Evolutionary conservation across 331 rosid genomes (phyloP), one percentile per base, ranked within the genome.

Genomic region (Rhamnella rubrinervis): DNA sequence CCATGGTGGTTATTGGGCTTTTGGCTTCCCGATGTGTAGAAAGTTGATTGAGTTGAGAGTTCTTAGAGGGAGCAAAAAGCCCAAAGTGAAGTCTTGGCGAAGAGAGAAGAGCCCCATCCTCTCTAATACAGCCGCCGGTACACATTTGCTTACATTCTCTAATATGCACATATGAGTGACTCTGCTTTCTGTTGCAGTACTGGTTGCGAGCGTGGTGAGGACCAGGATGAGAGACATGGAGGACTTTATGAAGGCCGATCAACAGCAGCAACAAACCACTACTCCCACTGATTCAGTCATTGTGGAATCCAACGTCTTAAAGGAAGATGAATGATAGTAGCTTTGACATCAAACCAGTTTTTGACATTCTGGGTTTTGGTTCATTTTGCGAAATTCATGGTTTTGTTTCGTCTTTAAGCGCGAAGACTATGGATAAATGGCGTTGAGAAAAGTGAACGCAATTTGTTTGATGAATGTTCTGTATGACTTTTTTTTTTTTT

Each of bases 61-160:
- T 7, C 0, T 4, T 10, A 58, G 17, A 17, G 40, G 18, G 16
- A 47, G 6, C 44, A 25, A 18, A 64, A 65, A 18, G 12, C 31
- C 10, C n/a, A 71, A 0, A 4, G 14, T 9, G 49, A 63, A 13
- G 4, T 14, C 11, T 10, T 39, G 28, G 96, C 71, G 35, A 60
- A 82, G 83, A 77, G 93, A 88, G 77, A 90, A 78, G 82, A 90
- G 86, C 74, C 90, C 96, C 6, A 88, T 92, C 77, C 90, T 92
- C 25, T 92, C n/a, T n/a, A n/a, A n/a, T 81, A 92, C 98, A 17
- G 98, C 98, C 50, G 96, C 95, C 39, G 71, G 90, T 86, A 84
- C 52, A 31, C 17, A 26, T 25, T 66, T 23, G 26, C 23, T 56
- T 55, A 46, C 37, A 4, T 12, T 52, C 7, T 39, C 0, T 20